These are phyloP conservation scores for Fusarium kyushuense DNA, from an alignment of 2,329 filamentous ascomycete genomes.

Conservation along the genomic window DNA sequence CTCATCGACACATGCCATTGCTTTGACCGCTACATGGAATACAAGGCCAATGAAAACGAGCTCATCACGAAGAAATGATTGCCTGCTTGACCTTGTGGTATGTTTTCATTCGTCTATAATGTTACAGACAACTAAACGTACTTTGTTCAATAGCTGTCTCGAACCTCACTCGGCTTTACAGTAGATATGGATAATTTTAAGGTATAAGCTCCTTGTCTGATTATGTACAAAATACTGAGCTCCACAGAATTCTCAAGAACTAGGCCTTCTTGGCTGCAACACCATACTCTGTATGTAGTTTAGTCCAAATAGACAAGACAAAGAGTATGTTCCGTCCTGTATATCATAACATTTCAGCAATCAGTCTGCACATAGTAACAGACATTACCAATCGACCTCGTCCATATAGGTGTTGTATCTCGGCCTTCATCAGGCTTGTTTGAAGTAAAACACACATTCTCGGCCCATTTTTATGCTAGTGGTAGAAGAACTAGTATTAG, in stretches of 20 bases:
- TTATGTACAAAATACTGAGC: constrained; percentile 17
- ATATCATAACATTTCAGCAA: neutral
- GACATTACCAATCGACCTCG: neutral
- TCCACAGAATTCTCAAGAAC: constrained; percentile 11
- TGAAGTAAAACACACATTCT: neutral
- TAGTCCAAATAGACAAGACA: neutral
- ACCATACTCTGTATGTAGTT: neutral
- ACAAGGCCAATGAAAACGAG: neutral
- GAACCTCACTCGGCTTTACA: constrained; percentile 29
- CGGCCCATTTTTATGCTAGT: neutral
- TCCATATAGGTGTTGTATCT: constrained; percentile 1
- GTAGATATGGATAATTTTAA: constrained; percentile 28
- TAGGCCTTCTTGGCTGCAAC: constrained; percentile 8
- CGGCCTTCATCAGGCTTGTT: constrained; percentile 1
- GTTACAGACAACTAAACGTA: neutral
- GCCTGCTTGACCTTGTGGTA: neutral
- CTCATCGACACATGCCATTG: neutral
- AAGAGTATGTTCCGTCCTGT: neutral
- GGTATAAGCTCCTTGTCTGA: constrained; percentile 18
- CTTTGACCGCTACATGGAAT: constrained; percentile 1
- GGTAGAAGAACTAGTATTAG: neutral
- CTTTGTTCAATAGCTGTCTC: neutral
- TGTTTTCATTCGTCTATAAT: neutral
- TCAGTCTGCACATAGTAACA: neutral
- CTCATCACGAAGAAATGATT: neutral